These are phyloP conservation scores for Picochlorum sp. DNA, from an alignment of 139 green algal species.

Conservation along the genomic window DNA sequence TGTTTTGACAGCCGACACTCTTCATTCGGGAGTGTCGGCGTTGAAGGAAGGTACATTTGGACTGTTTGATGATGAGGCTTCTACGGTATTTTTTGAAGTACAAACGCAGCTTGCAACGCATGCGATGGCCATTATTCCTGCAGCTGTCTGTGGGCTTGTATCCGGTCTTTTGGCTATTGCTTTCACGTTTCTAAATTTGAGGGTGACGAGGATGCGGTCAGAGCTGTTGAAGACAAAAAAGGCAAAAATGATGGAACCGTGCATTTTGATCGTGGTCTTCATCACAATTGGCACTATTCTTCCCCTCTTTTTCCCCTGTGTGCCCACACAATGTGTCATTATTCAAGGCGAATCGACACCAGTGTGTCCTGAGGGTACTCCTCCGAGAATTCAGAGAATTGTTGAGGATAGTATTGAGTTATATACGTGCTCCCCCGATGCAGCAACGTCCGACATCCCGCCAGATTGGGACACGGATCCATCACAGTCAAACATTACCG, in stretches of 20 bases:
- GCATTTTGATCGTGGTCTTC: conserved; percentile 64
- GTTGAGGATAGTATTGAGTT: conserved; percentile 54
- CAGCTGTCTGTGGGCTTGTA: conserved; percentile 56
- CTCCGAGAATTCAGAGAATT: conserved; percentile 37
- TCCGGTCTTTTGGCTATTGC: conserved; percentile 54
- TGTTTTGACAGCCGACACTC: conserved; percentile 56
- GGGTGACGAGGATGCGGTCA: conserved; percentile 25
- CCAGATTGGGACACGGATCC: conserved; percentile 20
- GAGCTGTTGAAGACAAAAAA: conserved; percentile 25
- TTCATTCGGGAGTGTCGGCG: conserved; percentile 44
- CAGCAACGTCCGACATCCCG: conserved; percentile 21
- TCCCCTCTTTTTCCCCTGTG: conserved; percentile 73
- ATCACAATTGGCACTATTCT: conserved; percentile 69
- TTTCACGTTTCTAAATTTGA: conserved; percentile 76
- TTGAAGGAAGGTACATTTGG: conserved; percentile 51
- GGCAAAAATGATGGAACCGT: conserved; percentile 60
- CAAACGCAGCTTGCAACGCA: conserved; percentile 52
- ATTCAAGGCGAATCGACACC: conserved; percentile 37
- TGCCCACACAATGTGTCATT: conserved; percentile 41
- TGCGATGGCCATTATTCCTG: conserved; percentile 62
- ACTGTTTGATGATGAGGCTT: conserved; percentile 49
- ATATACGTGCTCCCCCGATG: conserved; percentile 50
- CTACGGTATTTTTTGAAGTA: conserved; percentile 50
- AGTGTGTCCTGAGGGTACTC: conserved; percentile 39
- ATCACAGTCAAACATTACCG: conserved; percentile 22